These are phyloP conservation scores for Lagenidium sp. DNA, from an alignment of 352 stramenopile species.

Conservation along the genomic window DNA sequence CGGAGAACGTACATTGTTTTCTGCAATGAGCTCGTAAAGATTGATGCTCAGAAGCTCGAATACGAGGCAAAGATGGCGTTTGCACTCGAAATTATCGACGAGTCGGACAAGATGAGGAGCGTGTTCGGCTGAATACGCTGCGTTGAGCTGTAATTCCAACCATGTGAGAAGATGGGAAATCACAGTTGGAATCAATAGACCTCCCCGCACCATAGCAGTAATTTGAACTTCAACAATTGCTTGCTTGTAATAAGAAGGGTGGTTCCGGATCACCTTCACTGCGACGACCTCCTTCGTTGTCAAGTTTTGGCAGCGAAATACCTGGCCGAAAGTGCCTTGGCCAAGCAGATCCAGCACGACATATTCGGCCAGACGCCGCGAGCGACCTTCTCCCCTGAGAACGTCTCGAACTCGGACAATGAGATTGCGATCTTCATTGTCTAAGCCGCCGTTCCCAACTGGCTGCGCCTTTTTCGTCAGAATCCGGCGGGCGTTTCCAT, in stretches of 20 bases:
- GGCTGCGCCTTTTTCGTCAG: slow-evolving; percentile 33
- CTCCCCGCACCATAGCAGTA: slow-evolving; percentile 61
- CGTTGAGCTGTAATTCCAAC: slow-evolving; percentile 29
- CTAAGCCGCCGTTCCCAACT: slow-evolving; percentile 23
- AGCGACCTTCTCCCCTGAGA: slow-evolving; percentile 12
- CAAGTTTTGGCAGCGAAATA: slow-evolving; percentile 32
- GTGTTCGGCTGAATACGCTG: slow-evolving; percentile 9
- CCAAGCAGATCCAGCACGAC: slow-evolving; percentile 91
- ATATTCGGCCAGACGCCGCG: slow-evolving; percentile 41
- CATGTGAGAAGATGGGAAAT: neutral
- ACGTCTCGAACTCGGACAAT: slow-evolving; percentile 34
- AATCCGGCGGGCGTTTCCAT: slow-evolving; percentile 14
- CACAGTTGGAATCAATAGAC: too few relatives aligned
- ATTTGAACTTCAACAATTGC: slow-evolving; percentile 93
- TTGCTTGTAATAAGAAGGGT: slow-evolving; percentile 89
- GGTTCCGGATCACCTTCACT: slow-evolving; percentile 97
- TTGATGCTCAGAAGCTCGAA: slow-evolving; percentile 93
- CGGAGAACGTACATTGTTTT: slow-evolving; percentile 58
- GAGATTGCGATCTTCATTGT: slow-evolving; percentile 45
- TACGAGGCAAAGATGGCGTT: slow-evolving; percentile 91
- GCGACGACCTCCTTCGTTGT: slow-evolving; percentile 77
- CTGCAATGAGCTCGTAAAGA: slow-evolving; percentile 92
- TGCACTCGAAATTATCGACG: slow-evolving; percentile 87
- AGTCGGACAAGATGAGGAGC: slow-evolving; percentile 80
- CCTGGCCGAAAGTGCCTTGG: slow-evolving; percentile 69